phyloP scores from a whole-genome alignment of 2,329 filamentous ascomycete species.

The Diplodia sapinea region DNA sequence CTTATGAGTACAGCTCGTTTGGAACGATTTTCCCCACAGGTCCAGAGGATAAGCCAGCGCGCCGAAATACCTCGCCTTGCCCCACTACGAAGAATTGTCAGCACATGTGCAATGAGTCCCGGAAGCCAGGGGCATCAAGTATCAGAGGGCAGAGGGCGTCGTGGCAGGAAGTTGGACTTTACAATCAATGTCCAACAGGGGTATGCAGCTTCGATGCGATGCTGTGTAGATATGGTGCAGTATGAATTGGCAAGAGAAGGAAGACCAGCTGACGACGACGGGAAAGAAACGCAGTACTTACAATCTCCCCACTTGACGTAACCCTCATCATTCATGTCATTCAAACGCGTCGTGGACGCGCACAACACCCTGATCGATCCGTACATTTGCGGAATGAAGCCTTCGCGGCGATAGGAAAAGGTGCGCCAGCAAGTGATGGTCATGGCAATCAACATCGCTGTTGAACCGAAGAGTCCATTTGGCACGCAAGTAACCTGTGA shows the following conservation, averaged over 20 bases:
- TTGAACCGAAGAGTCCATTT: constrained; percentile 36
- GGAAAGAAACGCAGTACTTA: background rate
- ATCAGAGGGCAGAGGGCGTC: too few species aligned
- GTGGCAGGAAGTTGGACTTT: too few species aligned
- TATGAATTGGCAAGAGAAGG: background rate
- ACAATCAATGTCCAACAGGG: too few species aligned
- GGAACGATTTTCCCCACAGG: background rate
- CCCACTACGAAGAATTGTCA: background rate
- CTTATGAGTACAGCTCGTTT: background rate
- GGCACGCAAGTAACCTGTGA: background rate
- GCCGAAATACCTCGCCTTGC: background rate
- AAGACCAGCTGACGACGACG: background rate
- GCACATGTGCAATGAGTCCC: background rate
- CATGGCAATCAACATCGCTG: constrained; percentile 40
- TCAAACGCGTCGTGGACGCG: constrained; percentile 38
- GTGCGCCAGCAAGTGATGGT: constrained; percentile 42
- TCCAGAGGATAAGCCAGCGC: background rate
- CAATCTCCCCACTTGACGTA: background rate
- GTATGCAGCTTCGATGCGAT: background rate
- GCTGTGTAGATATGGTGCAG: background rate
- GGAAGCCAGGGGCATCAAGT: background rate
- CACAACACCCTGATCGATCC: constrained; percentile 41
- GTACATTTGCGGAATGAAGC: constrained; percentile 45
- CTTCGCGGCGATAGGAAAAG: constrained; percentile 42
- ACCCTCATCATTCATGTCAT: constrained; percentile 36